Conservation (phyloP, 257 asterid genomes). For the Nicotiana sylvestris region DNA sequence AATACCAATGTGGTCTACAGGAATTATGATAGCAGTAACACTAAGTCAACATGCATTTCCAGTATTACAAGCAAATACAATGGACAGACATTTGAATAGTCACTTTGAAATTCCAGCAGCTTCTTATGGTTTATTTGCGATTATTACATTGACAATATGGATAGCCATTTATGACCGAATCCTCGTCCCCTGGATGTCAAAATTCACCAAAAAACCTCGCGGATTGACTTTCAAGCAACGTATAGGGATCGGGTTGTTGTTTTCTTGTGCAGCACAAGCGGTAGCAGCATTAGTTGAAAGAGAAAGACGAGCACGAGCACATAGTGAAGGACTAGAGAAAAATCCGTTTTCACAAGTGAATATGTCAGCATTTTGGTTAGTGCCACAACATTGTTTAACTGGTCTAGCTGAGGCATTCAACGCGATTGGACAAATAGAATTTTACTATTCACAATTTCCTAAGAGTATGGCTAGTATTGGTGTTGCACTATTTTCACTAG, state of each 20-base stretch:
- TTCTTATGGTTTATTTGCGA: slow-evolving; percentile 34
- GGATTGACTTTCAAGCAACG: slow-evolving; percentile 50
- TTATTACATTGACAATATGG: slow-evolving; percentile 52
- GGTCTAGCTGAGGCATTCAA: slow-evolving; percentile 70
- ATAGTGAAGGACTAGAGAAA: slow-evolving; percentile 37
- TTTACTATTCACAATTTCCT: slow-evolving; percentile 53
- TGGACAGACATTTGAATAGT: slow-evolving; percentile 40
- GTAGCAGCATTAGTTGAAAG: slow-evolving; percentile 54
- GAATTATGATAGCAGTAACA: slow-evolving; percentile 49
- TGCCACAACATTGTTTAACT: slow-evolving; percentile 43
- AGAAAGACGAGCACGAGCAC: slow-evolving; percentile 38
- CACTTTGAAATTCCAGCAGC: slow-evolving; percentile 55
- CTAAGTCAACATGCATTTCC: slow-evolving; percentile 56
- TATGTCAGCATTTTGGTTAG: slow-evolving; percentile 66
- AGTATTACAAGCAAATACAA: slow-evolving; percentile 53
- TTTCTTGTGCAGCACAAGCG: slow-evolving; percentile 46
- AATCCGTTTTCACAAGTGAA: slow-evolving; percentile 31
- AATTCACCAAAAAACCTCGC: slow-evolving; percentile 35
- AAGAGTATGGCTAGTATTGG: slow-evolving; percentile 68
- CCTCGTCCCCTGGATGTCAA: slow-evolving; percentile 43
- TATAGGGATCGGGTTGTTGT: slow-evolving; percentile 48
- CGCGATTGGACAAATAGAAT: slow-evolving; percentile 61
- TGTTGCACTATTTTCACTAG: slow-evolving; percentile 44
- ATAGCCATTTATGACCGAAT: slow-evolving; percentile 48
- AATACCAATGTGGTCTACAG: slow-evolving; percentile 72